Evolutionary conservation across 495 filamentous ascomycete species (phyloP), one percentile per base, ranked within the genome.

Genomic region (Echria macrotheca): DNA sequence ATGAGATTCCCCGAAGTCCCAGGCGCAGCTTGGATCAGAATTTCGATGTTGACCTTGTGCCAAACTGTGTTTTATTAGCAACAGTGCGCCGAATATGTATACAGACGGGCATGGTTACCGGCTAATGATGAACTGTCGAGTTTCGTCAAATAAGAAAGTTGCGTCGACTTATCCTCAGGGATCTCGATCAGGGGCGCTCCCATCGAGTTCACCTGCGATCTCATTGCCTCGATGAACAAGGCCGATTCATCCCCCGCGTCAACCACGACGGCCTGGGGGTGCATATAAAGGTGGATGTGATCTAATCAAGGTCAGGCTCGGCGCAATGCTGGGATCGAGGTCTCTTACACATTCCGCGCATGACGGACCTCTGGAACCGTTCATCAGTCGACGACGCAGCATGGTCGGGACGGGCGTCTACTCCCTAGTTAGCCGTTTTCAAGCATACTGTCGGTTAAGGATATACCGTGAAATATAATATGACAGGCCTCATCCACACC

Each of bases 61-160:
- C 89, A 95, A 22, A 75, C 86, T 87, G 51, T 40, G 23, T 2
- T 33, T 42, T 60, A 31, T 66, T 37, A 60, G 52, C 43, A 28
- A 4, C 11, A n/a, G 15, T 10, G 18, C 2, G 1, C n/a, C 21
- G 6, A 22, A 5, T 8, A 31, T 24, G 23, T 21, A 15, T 7
- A 9, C 4, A 11, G 17, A 9, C 12, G 12, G n/a, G 32, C 3
- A 8, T 28, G 28, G 69, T 66, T 75, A 87, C 84, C 74, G 62
- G 65, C 72, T 46, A 95, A 69, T 24, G 87, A 82, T 41, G 75
- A 71, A 49, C 82, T 82, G 55, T 91, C 86, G 28, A 95, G 67
- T 44, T 79, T 73, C 3, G 87, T 79, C 15, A 93, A 73, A 89
- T 89, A 95, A 61, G 78, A 74, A 23, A 94, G 64, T 38, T 75